Evolutionary conservation across 306 rosid species (phyloP).

Genomic region (Aeschynomene evenia): DNA sequence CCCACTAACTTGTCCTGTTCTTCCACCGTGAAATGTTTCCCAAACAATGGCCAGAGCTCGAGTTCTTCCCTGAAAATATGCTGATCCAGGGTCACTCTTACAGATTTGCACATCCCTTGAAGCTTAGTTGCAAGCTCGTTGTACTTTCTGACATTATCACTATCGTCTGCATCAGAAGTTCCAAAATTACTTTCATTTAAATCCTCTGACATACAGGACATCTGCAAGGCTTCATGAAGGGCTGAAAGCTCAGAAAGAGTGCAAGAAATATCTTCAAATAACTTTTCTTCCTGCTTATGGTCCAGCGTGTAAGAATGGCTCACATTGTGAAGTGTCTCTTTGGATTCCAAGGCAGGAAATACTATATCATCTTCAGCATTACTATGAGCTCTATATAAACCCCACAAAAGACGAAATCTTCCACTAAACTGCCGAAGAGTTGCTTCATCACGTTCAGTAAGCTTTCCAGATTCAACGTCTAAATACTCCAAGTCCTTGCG

Average conservation of each 20-base stretch:
- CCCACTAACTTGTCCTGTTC: slow-evolving; percentile 99
- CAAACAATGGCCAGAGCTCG: slow-evolving; percentile 97
- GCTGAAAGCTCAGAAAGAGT: slow-evolving; percentile 87
- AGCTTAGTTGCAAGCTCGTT: slow-evolving; percentile 91
- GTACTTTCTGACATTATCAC: slow-evolving; percentile 61
- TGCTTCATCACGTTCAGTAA: slow-evolving; percentile 75
- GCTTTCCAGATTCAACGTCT: slow-evolving; percentile 97
- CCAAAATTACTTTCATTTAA: slow-evolving; percentile 39
- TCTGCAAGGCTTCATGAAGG: slow-evolving; percentile 68
- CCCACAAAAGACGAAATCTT: slow-evolving; percentile 97
- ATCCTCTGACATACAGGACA: slow-evolving; percentile 39
- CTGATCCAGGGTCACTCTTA: slow-evolving; percentile 89
- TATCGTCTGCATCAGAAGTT: slow-evolving; percentile 39
- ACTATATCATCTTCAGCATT: slow-evolving; percentile 99
- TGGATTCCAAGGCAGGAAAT: slow-evolving; percentile 96
- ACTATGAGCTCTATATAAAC: slow-evolving; percentile 97
- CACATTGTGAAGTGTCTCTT: slow-evolving; percentile 95
- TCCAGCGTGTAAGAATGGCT: slow-evolving; percentile 95
- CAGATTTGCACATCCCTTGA: slow-evolving; percentile 99
- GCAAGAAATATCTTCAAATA: slow-evolving; percentile 81
- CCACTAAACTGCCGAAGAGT: slow-evolving; percentile 78
- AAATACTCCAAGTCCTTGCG: slow-evolving; percentile 97
- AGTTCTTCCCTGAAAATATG: slow-evolving; percentile 97
- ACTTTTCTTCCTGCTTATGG: slow-evolving; percentile 92
- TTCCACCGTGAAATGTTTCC: slow-evolving; percentile 88